Percentiles rank a stretch among this genome's conserved stretches.
These are phyloP conservation scores for Candida wancherniae DNA, from an alignment of 805 yeast species.

Conservation along the genomic window DNA sequence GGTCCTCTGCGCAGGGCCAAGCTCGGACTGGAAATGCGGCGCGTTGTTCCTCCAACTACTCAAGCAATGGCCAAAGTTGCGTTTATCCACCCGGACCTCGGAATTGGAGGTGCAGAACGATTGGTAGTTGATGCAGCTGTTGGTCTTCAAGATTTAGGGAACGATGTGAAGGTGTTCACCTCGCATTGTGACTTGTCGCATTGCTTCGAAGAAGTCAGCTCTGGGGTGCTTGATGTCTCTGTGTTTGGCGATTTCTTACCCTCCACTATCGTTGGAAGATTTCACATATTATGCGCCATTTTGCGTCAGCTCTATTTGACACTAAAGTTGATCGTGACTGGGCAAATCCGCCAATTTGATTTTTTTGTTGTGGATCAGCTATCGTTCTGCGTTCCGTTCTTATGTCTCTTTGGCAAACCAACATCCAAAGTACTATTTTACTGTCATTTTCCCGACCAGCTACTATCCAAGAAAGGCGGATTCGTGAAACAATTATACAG, in stretches of 20 bases:
- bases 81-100: constrained; percentile 91
- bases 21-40: neutral
- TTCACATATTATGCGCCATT: constrained; percentile 78
- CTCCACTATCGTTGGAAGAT: constrained; percentile 55
- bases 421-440: constrained; percentile 66
- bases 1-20: too few species aligned
- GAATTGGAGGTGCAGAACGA: constrained; percentile 97
- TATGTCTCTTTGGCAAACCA: constrained; percentile 41
- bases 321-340: constrained; percentile 39
- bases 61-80: constrained; percentile 49
- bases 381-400: constrained; percentile 74
- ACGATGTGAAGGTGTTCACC: constrained; percentile 67
- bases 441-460: constrained; percentile 94
- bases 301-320: constrained; percentile 73
- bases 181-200: constrained; percentile 86
- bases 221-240: constrained; percentile 51
- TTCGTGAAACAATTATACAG: constrained; percentile 63
- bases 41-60: neutral
- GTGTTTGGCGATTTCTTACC: constrained; percentile 88
- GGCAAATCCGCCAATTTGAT: constrained; percentile 53
- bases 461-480: constrained; percentile 58
- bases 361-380: constrained; percentile 83
- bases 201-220: constrained; percentile 84
- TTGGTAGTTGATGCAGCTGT: constrained; percentile 94
- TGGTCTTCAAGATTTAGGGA: constrained; percentile 61